Evolutionary conservation across 106 monocot species (phyloP).

Genomic region (Dendrobium chrysotoxum): DNA sequence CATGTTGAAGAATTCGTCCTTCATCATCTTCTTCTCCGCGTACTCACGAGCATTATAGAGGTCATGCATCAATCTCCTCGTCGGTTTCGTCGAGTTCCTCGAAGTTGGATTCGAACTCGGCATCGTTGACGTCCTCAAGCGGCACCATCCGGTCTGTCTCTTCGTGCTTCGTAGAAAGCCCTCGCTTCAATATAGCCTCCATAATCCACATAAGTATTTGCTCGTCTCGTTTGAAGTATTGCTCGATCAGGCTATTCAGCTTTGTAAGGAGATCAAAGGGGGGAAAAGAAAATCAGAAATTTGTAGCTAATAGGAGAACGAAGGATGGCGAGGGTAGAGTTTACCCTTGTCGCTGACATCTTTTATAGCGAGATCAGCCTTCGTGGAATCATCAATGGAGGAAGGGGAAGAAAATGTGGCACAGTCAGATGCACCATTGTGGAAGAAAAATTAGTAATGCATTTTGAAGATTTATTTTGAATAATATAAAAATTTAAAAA

Average conservation of each 20-base stretch:
- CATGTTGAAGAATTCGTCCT: constrained; percentile 78
- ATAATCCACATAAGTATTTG: constrained; percentile 33
- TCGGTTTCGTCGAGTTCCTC: constrained; percentile 74
- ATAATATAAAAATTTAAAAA: too few relatives aligned
- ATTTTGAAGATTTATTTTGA: too few relatives aligned
- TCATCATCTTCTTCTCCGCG: constrained; percentile 55
- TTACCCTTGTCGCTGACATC: constrained; percentile 37
- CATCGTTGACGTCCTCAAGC: constrained; percentile 39
- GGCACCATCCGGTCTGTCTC: constrained; percentile 63
- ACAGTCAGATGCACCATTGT: not conserved
- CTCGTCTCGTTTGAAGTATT: constrained; percentile 60
- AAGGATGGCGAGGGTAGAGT: not conserved
- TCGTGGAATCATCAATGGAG: constrained; percentile 6
- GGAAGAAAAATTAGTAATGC: too few relatives aligned
- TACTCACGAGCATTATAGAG: constrained; percentile 65
- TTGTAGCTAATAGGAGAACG: not conserved
- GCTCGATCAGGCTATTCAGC: constrained; percentile 49
- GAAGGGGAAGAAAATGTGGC: not conserved
- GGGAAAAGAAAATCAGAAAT: not conserved
- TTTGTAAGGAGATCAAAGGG: constrained; percentile 19
- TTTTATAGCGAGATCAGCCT: constrained; percentile 5
- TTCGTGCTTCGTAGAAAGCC: constrained; percentile 47
- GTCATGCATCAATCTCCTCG: constrained; percentile 64
- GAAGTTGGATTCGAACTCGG: constrained; percentile 86
- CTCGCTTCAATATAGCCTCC: constrained; percentile 56